A percentile compares a stretch with the other conserved stretches of the same genome.
Conservation (phyloP, 163 green algal genomes). For the Prototheca cutis region DNA sequence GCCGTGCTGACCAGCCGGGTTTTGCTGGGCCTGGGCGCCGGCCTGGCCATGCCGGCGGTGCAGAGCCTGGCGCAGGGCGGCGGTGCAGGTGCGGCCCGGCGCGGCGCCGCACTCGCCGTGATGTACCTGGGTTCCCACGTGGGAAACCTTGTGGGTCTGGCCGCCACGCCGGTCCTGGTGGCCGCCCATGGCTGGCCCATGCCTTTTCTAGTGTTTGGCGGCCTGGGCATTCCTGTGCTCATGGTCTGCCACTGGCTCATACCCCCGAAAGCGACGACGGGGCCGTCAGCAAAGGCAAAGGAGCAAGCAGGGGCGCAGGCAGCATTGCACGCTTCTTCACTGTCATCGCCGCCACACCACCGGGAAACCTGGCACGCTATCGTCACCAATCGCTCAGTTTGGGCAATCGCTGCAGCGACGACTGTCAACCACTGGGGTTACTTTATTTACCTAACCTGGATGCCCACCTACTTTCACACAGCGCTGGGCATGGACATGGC, state of each 20-base stretch:
- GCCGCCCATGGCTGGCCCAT: slow-evolving; percentile 12
- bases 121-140: not conserved
- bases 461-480: slow-evolving; percentile 93
- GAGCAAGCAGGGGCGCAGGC: no score
- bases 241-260: slow-evolving; percentile 11
- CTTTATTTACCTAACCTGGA: slow-evolving; percentile 92
- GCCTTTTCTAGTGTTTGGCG: slow-evolving; percentile 12
- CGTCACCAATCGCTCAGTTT: slow-evolving; percentile 57
- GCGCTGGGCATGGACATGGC: slow-evolving; percentile 41
- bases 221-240: slow-evolving; percentile 17
- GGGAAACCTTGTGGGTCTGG: not conserved
- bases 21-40: slow-evolving; percentile 89
- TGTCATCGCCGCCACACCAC: no score
- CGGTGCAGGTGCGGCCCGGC: slow-evolving; percentile 14
- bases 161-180: slow-evolving; percentile 1
- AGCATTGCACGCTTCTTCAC: no score
- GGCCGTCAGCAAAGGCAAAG: no score
- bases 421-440: slow-evolving; percentile 97
- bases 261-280: no score
- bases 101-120: not conserved
- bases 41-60: slow-evolving; percentile 86
- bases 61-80: slow-evolving; percentile 68
- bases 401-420: slow-evolving; percentile 87
- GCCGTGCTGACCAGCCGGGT: slow-evolving; percentile 29
- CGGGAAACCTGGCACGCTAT: no score